Evolutionary conservation across 768 basidiomycete species (phyloP).

Genomic region (Imleria badia): DNA sequence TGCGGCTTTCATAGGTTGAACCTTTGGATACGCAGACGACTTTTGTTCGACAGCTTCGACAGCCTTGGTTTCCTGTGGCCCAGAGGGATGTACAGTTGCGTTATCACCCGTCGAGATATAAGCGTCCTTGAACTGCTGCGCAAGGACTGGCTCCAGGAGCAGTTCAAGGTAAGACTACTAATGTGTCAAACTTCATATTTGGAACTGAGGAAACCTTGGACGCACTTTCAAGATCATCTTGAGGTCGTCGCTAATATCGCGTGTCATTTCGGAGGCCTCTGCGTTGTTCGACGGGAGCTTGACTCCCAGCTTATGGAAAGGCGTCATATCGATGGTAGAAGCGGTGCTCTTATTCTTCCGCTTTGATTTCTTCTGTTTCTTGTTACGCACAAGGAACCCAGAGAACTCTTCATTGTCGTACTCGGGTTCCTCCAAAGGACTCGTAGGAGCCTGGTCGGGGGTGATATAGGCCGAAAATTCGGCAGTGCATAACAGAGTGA

Average conservation of each 20-base stretch:
- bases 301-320: slow-evolving; percentile 31
- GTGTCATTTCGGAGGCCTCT: slow-evolving; percentile 16
- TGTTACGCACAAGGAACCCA: slow-evolving; percentile 10
- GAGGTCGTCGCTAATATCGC: slow-evolving; percentile 25
- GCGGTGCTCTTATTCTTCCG: slow-evolving; percentile 11
- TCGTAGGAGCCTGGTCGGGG: background rate
- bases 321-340: slow-evolving; percentile 23
- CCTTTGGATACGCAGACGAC: slow-evolving; percentile 40
- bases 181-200: background rate
- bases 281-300: slow-evolving; percentile 24
- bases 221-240: slow-evolving; percentile 31
- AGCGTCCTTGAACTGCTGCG: slow-evolving; percentile 3
- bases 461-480: slow-evolving; percentile 2
- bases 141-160: slow-evolving; percentile 17
- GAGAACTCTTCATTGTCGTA: slow-evolving; percentile 1
- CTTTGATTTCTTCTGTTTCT: slow-evolving; percentile 31
- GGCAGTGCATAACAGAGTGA: slow-evolving; percentile 16
- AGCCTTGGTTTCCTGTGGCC: background rate
- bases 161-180: slow-evolving; percentile 27
- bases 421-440: background rate
- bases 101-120: slow-evolving; percentile 4
- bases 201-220: background rate
- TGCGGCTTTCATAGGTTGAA: slow-evolving; percentile 60
- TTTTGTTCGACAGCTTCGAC: slow-evolving; percentile 2
- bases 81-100: background rate